Conservation (phyloP, 139 green algal genomes). For the Eudorina sp. region DNA sequence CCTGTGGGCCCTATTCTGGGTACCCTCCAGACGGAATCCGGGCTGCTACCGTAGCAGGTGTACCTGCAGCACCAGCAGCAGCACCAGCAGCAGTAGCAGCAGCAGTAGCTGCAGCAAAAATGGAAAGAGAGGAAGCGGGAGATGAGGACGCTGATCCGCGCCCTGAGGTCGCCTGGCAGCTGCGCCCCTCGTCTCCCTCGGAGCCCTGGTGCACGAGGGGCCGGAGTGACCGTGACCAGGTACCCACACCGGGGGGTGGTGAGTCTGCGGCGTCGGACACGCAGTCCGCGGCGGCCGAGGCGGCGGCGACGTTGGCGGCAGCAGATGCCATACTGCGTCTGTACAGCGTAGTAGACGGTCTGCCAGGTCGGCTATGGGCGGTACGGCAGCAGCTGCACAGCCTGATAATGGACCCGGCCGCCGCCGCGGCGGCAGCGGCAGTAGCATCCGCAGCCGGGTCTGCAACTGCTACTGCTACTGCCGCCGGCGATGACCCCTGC, state of each 20-base stretch:
- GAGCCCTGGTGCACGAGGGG: too few relatives aligned
- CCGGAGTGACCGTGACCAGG: too few relatives aligned
- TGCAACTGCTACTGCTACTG: too few relatives aligned
- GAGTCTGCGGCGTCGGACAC: too few relatives aligned
- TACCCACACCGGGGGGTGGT: too few relatives aligned
- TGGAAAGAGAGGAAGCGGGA: neutral
- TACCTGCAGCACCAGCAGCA: neutral
- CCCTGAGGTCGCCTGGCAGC: too few relatives aligned
- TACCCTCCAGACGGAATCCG: too few relatives aligned
- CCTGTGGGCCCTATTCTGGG: too few relatives aligned
- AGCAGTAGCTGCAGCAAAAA: neutral
- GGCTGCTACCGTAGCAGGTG: too few relatives aligned
- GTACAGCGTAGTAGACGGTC: neutral
- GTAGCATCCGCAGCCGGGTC: neutral
- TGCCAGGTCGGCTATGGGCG: neutral
- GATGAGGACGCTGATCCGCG: too few relatives aligned
- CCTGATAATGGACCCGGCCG: neutral
- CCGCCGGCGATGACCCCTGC: too few relatives aligned
- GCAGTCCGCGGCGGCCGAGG: neutral
- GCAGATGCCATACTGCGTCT: neutral
- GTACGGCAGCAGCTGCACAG: conserved; percentile 2
- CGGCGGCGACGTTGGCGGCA: neutral
- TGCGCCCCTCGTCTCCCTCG: too few relatives aligned
- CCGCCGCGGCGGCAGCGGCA: neutral
- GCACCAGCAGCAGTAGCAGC: neutral